Evolutionary conservation across 257 asterid genomes (phyloP).

Genomic region (Lycium ferocissimum): DNA sequence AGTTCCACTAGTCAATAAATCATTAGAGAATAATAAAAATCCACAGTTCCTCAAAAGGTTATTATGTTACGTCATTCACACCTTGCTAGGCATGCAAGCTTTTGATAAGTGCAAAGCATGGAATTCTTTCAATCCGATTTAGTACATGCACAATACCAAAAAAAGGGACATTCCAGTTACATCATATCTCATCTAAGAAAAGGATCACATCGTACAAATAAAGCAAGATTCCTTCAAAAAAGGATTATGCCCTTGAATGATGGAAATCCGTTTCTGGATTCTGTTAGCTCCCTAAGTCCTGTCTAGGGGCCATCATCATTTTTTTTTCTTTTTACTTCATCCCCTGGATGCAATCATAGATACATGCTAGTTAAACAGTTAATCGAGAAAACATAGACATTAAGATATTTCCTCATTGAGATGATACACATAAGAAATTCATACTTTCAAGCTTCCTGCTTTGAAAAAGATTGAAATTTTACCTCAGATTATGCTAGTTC

Average conservation of each 20-base stretch:
- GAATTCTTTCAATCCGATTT: background rate
- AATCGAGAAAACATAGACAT: background rate
- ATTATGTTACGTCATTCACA: background rate
- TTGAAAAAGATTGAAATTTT: background rate
- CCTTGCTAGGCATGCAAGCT: conserved; percentile 7
- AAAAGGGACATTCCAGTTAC: background rate
- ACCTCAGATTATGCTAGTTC: background rate
- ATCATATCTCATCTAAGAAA: background rate
- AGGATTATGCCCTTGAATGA: background rate
- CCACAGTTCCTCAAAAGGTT: conserved; percentile 13
- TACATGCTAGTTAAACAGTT: background rate
- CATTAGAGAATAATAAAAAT: background rate
- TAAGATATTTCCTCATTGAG: background rate
- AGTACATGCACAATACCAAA: conserved; percentile 17
- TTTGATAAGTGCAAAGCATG: background rate
- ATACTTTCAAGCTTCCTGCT: background rate
- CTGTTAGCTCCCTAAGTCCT: background rate
- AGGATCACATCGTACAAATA: background rate
- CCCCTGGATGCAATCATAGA: background rate
- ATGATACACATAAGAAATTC: background rate
- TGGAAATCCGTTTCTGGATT: background rate
- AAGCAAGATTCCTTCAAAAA: background rate
- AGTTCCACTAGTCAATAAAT: background rate
- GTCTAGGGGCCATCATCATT: background rate
- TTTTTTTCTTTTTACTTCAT: background rate